Evolutionary conservation across 768 basidiomycete genomes (phyloP).

Genomic region (Plicaturopsis crispa): DNA sequence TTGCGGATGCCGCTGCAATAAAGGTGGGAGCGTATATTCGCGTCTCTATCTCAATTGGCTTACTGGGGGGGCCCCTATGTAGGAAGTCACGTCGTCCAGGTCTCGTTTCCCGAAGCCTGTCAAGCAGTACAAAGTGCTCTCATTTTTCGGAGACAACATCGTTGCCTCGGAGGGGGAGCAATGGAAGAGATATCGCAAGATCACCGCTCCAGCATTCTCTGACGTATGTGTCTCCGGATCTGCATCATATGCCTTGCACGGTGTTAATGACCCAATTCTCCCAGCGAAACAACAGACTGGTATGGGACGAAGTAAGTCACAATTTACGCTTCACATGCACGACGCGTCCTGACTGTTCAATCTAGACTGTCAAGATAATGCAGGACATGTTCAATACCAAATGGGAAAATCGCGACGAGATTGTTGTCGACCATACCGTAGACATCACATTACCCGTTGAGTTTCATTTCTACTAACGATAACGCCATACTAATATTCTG

Average conservation of each 20-base stretch:
- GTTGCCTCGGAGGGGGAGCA: slow-evolving; percentile 56
- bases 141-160: slow-evolving; percentile 53
- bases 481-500: too few species aligned
- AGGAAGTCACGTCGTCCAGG: slow-evolving; percentile 45
- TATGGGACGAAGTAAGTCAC: slow-evolving; percentile 34
- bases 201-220: slow-evolving; percentile 58
- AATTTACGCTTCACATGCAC: too few species aligned
- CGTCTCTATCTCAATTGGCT: slow-evolving; percentile 7
- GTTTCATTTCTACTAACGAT: background rate
- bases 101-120: slow-evolving; percentile 52
- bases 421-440: slow-evolving; percentile 37
- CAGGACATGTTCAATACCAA: slow-evolving; percentile 24
- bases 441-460: slow-evolving; percentile 49
- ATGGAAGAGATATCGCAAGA: slow-evolving; percentile 60
- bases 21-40: slow-evolving; percentile 20
- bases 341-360: too few species aligned
- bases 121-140: slow-evolving; percentile 33
- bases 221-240: slow-evolving; percentile 30
- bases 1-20: slow-evolving; percentile 33
- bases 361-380: slow-evolving; percentile 10
- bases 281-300: slow-evolving; percentile 38
- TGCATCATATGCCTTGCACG: slow-evolving; percentile 11
- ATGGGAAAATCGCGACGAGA: slow-evolving; percentile 34
- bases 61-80: slow-evolving; percentile 8
- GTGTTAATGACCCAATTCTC: background rate